These are phyloP conservation scores for Acrocalymma vagum DNA, from an alignment of 2,329 filamentous ascomycete genomes.

Conservation along the genomic window DNA sequence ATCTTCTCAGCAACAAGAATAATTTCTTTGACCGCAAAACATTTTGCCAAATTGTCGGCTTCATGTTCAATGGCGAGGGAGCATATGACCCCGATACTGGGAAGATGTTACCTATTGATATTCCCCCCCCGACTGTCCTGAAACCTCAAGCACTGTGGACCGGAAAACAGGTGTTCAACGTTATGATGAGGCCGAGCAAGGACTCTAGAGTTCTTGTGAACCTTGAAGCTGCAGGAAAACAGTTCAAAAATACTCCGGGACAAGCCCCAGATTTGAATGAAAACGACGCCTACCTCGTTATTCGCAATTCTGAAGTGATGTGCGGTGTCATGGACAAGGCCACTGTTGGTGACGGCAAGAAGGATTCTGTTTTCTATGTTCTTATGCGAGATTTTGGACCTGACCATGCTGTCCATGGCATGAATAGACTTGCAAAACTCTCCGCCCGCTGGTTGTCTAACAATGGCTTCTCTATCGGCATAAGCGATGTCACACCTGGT, in stretches of 20 bases:
- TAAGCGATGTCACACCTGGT: conserved; percentile 91
- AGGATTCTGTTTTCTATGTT: conserved; percentile 96
- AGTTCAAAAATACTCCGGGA: conserved; percentile 71
- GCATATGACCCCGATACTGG: conserved; percentile 57
- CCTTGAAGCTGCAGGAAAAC: conserved; percentile 89
- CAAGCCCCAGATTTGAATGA: conserved; percentile 80
- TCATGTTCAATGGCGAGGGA: conserved; percentile 83
- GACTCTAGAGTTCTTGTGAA: conserved; percentile 86
- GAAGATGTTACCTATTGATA: conserved; percentile 71
- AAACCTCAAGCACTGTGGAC: conserved; percentile 93
- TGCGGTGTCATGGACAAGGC: conserved; percentile 98
- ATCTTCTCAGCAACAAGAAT: conserved; percentile 89
- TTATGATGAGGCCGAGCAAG: conserved; percentile 89
- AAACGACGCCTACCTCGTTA: conserved; percentile 84
- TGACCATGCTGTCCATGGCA: conserved; percentile 84
- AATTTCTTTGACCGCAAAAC: conserved; percentile 88
- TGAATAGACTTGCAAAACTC: conserved; percentile 92
- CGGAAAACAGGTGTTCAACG: conserved; percentile 94
- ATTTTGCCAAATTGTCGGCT: conserved; percentile 89
- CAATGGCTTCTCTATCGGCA: conserved; percentile 94
- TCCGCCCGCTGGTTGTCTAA: conserved; percentile 90
- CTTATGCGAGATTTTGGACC: conserved; percentile 95
- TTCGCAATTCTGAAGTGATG: conserved; percentile 97
- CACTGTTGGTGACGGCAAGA: conserved; percentile 96
- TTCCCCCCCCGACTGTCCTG: conserved; percentile 85